Base-by-base conservation (phyloP, 2,329 filamentous ascomycete genomes). In the Alternaria arborescens region DNA sequence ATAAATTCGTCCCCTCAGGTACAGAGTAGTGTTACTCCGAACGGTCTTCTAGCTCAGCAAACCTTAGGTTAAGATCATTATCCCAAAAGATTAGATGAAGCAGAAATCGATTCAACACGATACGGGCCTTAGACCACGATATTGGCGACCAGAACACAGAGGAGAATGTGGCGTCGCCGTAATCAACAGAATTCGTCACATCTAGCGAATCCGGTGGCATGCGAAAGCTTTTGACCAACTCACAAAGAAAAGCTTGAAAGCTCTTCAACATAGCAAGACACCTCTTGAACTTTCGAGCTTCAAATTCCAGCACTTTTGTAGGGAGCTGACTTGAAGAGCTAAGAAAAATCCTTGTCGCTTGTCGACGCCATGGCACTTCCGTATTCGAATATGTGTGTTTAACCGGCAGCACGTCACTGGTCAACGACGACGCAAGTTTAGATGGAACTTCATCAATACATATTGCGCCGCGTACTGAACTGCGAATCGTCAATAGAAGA, bases 391-490 rank as follows among this genome's bases (percentile, higher is more conserved):
- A 47, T 48, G 30, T 14, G 52, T 28, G 24, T 60, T 66, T 66
- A 66, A 36, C 64, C 64, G 64, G 53, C 22, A 26, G 38, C 14
- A 30, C 12, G 24, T 44, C 46, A 60, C 42, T 66, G 55, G 64
- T 30, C 26, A 28, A 48, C 3, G 8, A 41, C 38, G 24, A 28
- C 58, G 58, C 58, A 60, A 32, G 16, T 20, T 53, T 28, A 60
- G 22, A 64, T 59, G 38, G 47, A 46, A 58, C 22, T 56, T 64
- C 53, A 64, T 66, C 42, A 61, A 53, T 10, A 30, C 18, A 66
- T 44, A 66, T 62, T 66, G 53, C 40, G 53, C 52, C 55, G 56
- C 64, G 56, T 60, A 64, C 58, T 51, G 50, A 30, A 52, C 24
- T 56, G 34, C 44, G 10, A 38, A 12, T 24, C 10, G 5, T 53